Conservation (phyloP, 495 filamentous ascomycete genomes). For the Penicillium crystallinum region DNA sequence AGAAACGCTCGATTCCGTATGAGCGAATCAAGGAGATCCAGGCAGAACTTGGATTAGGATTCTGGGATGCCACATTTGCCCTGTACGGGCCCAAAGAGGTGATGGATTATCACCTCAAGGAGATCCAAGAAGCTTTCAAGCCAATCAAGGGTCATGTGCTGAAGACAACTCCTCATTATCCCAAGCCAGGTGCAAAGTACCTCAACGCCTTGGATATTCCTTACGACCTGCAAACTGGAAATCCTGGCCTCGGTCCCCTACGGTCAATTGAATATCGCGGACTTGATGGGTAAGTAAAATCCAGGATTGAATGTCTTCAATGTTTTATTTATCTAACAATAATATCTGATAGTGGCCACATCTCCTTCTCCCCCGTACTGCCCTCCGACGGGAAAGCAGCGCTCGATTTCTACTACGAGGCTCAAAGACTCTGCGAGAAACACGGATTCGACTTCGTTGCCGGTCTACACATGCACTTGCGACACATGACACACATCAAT, state of each 20-base stretch:
- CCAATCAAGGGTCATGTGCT: not conserved
- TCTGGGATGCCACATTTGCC: not conserved
- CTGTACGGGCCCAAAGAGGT: not conserved
- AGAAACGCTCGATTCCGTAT: not conserved
- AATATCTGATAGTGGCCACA: conserved; percentile 25
- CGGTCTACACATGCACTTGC: conserved; percentile 26
- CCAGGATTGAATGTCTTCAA: conserved; percentile 29
- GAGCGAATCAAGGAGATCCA: not conserved
- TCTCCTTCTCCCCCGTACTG: conserved; percentile 51
- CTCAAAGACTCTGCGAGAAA: conserved; percentile 30
- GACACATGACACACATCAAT: conserved; percentile 52
- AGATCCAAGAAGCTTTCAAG: conserved; percentile 34
- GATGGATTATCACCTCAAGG: conserved; percentile 20
- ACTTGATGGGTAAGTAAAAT: conserved; percentile 51
- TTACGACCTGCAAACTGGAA: conserved; percentile 7
- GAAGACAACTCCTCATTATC: not conserved
- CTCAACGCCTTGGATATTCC: not conserved
- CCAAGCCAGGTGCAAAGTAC: not conserved
- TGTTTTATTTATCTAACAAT: conserved; percentile 13
- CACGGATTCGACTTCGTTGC: conserved; percentile 39
- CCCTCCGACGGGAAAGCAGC: conserved; percentile 47
- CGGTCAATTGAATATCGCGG: conserved; percentile 34
- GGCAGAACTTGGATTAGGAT: conserved; percentile 16
- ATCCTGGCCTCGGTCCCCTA: conserved; percentile 37
- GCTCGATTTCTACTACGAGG: conserved; percentile 38